Percentiles rank a stretch among this genome's conserved stretches.
Evolutionary conservation across 805 yeast species (phyloP).

Genomic region (Lipomyces kockii): DNA sequence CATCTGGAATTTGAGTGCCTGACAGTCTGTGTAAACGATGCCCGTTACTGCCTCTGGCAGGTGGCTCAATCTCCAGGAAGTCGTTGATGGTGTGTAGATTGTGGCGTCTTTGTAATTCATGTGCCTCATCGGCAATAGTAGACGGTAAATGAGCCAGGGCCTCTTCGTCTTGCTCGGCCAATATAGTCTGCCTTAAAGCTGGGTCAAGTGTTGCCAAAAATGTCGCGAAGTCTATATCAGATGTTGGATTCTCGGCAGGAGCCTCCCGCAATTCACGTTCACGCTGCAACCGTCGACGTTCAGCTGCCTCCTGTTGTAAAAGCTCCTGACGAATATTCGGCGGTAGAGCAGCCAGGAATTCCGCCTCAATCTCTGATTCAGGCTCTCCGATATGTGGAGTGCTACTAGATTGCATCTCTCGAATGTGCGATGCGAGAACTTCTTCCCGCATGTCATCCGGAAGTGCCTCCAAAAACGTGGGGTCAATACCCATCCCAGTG

Average conservation of each 20-base stretch:
- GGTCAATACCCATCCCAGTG: slow-evolving; percentile 89
- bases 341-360: slow-evolving; percentile 80
- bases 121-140: slow-evolving; percentile 44
- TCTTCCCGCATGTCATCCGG: slow-evolving; percentile 95
- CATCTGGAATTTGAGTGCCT: slow-evolving; percentile 30
- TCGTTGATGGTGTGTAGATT: slow-evolving; percentile 14
- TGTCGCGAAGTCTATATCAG: slow-evolving; percentile 41
- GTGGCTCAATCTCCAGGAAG: slow-evolving; percentile 19
- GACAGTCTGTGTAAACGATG: slow-evolving; percentile 5
- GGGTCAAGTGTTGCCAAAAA: slow-evolving; percentile 45
- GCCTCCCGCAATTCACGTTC: slow-evolving; percentile 33
- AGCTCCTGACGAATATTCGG: slow-evolving; percentile 56
- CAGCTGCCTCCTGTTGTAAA: slow-evolving; percentile 41
- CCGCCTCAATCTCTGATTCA: slow-evolving; percentile 70
- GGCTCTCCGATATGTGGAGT: slow-evolving; percentile 54
- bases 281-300: slow-evolving; percentile 37
- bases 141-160: slow-evolving; percentile 42
- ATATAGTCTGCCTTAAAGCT: slow-evolving; percentile 42
- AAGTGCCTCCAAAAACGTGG: slow-evolving; percentile 83
- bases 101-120: slow-evolving; percentile 37
- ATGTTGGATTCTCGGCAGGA: slow-evolving; percentile 20
- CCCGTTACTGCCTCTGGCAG: slow-evolving; percentile 9
- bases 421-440: slow-evolving; percentile 80
- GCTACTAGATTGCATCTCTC: slow-evolving; percentile 60
- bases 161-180: slow-evolving; percentile 45